A percentile compares a stretch with the other conserved stretches of the same genome.
Evolutionary conservation across 257 asterid species (phyloP).

Genomic region (Asclepias syriaca): DNA sequence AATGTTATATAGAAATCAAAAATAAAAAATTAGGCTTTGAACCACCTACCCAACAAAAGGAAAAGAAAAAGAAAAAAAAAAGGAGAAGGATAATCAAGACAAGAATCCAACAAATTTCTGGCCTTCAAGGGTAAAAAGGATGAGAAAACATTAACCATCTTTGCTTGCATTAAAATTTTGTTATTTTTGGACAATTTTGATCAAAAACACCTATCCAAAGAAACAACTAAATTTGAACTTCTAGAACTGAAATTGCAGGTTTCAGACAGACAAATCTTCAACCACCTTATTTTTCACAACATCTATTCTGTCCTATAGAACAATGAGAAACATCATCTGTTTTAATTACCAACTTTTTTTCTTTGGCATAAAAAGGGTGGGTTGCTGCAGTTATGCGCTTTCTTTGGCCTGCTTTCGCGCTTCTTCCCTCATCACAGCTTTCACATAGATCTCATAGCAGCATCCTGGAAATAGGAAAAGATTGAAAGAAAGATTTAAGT

Average conservation of each 20-base stretch:
- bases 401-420: slow-evolving; percentile 32
- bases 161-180: no score
- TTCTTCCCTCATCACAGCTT: slow-evolving; percentile 41
- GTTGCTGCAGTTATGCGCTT: slow-evolving; percentile 18
- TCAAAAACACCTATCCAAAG: neutral
- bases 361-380: neutral
- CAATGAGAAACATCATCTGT: neutral
- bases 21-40: no score
- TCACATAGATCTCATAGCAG: slow-evolving; percentile 56
- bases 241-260: neutral
- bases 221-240: neutral
- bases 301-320: neutral
- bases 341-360: neutral
- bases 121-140: no score
- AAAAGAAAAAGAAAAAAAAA: no score
- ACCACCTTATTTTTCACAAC: neutral
- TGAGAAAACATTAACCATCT: no score
- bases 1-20: no score
- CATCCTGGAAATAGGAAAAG: slow-evolving; percentile 37
- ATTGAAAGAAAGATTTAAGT: slow-evolving; percentile 12
- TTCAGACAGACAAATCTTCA: neutral
- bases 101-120: no score
- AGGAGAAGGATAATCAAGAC: no score
- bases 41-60: no score
- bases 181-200: neutral